A percentile compares a stretch with the other conserved stretches of the same genome.
These are phyloP conservation scores for Microbotryum lychnidis-dioicae DNA, from an alignment of 1,284 basidiomycete genomes.

Conservation along the genomic window DNA sequence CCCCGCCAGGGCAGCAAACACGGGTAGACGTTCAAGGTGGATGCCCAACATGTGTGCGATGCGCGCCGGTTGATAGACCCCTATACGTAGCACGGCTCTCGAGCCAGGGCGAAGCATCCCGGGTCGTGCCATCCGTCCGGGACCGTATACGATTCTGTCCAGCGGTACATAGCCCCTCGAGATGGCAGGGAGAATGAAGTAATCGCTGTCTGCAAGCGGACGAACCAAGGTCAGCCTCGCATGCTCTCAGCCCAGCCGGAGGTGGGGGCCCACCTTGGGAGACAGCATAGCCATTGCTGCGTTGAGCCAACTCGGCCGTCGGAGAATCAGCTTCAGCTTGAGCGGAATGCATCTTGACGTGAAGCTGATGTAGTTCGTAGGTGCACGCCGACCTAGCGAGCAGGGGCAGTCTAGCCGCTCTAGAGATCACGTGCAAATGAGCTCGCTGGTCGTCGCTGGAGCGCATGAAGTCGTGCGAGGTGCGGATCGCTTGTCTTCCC, in stretches of 20 bases:
- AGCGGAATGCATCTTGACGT: neutral
- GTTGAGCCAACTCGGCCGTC: neutral
- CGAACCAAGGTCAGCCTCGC: neutral
- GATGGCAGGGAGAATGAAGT: neutral
- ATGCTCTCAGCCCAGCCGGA: neutral
- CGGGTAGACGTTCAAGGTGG: neutral
- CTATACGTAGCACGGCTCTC: neutral
- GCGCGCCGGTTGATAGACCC: neutral
- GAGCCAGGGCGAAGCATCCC: neutral
- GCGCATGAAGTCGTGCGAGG: too few relatives aligned
- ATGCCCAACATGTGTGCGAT: neutral
- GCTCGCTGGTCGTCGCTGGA: neutral
- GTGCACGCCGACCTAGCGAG: neutral
- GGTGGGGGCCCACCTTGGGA: neutral
- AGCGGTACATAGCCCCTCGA: neutral
- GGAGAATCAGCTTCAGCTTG: neutral
- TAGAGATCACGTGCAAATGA: neutral
- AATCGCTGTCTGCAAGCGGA: neutral
- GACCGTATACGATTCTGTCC: neutral
- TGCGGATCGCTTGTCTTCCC: constrained; percentile 13
- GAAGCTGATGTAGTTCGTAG: neutral
- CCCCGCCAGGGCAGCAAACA: neutral
- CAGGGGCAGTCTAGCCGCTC: neutral
- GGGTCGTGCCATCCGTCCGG: neutral
- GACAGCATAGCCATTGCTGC: neutral